Base-by-base conservation (phyloP, 805 yeast species). In the Yarrowia phangngaensis region DNA sequence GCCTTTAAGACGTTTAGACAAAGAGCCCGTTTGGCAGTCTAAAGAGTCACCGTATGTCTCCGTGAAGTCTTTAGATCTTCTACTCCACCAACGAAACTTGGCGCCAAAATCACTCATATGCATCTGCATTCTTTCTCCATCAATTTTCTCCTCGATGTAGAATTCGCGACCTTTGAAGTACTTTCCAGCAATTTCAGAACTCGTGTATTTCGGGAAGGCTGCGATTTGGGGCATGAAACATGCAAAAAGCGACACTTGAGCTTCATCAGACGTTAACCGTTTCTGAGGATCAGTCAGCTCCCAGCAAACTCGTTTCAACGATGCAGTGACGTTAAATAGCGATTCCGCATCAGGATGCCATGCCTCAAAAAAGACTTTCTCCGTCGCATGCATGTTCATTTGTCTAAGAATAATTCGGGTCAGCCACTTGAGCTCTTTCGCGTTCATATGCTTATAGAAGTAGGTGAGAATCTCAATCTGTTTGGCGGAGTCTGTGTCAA, bases 141-240 rank as follows among this genome's bases (percentile, higher is more conserved):
- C 97, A 67, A 88, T 74, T 61, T 90, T 90, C 61, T 90, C 97
- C 59, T 90, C 97, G 8, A 90, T 77, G 46, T 72, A 73, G 58
- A 87, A 86, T 19, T 71, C 67, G n/a, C 53, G 54, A 47, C 53
- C 63, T 19, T 35, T 62, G 16, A 65, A 63, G 59, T 84, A 67
- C 17, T 63, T 67, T 6, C 63, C 58, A n/a, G 79, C 75, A 15
- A 83, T 63, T 3, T 70, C 67, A 2, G 70, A 71, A 59, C 81
- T 79, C 12, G 74, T 66, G 3, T 68, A 64, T 22, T 68, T 67
- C 1, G 79, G 68, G 53, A 78, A 80, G 26, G 74, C 70, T 0
- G 95, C 80, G 15, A 83, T 64, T 64, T 85, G 95, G 0, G 97
- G 95, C 16, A 75, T 72, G 62, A 88, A 90, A 13, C 83, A 80